Evolutionary conservation across 257 asterid genomes (phyloP), one percentile per base, ranked within the genome.

Genomic region (Fraxinus cuspidata): DNA sequence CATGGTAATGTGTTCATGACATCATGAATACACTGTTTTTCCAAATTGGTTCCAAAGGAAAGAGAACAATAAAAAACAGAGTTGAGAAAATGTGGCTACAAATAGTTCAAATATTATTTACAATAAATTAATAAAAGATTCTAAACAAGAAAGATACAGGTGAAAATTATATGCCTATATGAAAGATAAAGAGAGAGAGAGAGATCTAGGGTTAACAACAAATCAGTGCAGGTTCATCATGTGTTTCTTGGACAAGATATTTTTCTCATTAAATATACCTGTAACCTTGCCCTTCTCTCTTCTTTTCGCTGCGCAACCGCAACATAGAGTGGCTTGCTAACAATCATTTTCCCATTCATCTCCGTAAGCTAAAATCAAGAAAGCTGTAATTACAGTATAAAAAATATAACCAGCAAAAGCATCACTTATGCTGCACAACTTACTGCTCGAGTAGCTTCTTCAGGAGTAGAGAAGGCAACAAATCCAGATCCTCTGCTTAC

Each of bases 401-500:
- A 25, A 63, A 0, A 23, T 60, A 9, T 63, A 21, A 63, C 16
- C 29, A 3, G 29, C 34, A 25, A 27, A 25, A 51, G 63, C 63
- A 9, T 63, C 28, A 63, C 32, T 7, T 25, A 71, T 71, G 35
- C 32, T 44, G 34, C 2, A 1, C 19, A 76, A 76, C 79, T 76
- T 40, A 76, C 79, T 65, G 79, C 79, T 47, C 74, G 37, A 5
- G 79, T 66, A 38, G 79, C 79, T 47, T 76, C 79, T 42, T 76
- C 79, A 29, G 79, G 73, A 42, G 73, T 38, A n/a, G 79, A 40
- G 28, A 76, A 76, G 58, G 79, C 79, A 27, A 76, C 79, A 76
- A 76, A 76, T 23, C 79, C 79, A 76, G 79, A 76, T 66, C 79
- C 79, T 66, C 79, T 42, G 72, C 79, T 76, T 49, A 76, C 47